These are phyloP conservation scores for Eucalyptus sp. DNA, from an alignment of 345 rosid genomes.

Conservation along the genomic window DNA sequence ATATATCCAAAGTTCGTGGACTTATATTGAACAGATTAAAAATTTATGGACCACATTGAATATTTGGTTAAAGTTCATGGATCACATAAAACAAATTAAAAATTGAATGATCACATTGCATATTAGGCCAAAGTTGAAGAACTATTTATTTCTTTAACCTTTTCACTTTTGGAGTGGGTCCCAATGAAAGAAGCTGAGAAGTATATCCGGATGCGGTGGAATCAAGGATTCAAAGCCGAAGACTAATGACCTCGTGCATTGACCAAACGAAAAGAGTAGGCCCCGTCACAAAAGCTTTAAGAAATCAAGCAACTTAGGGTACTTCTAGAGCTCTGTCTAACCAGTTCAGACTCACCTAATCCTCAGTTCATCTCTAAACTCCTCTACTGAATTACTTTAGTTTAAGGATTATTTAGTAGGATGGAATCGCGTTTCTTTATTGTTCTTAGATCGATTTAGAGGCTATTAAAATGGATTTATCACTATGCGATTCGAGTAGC, in stretches of 20 bases:
- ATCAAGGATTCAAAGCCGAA: not conserved
- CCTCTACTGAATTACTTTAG: not conserved
- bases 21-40: not conserved
- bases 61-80: rapidly evolving
- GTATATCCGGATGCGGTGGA: not conserved
- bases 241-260: not conserved
- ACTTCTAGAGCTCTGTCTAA: not conserved
- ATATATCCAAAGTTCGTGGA: not conserved
- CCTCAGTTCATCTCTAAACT: not conserved
- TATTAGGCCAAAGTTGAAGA: not conserved
- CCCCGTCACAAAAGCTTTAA: not conserved
- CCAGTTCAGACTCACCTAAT: not conserved
- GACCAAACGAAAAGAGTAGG: not conserved
- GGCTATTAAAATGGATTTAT: not conserved
- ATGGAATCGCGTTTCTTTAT: not conserved
- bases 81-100: too few species aligned
- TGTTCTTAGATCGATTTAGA: not conserved
- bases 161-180: not conserved
- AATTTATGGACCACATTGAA: not conserved
- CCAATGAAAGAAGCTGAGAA: not conserved
- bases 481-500: not conserved
- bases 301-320: not conserved
- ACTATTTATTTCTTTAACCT: too few species aligned
- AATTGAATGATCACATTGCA: rapidly evolving
- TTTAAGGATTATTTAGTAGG: not conserved